These are phyloP conservation scores for Trichoderma asperellum DNA, from an alignment of 2,329 filamentous ascomycete genomes.

Conservation along the genomic window DNA sequence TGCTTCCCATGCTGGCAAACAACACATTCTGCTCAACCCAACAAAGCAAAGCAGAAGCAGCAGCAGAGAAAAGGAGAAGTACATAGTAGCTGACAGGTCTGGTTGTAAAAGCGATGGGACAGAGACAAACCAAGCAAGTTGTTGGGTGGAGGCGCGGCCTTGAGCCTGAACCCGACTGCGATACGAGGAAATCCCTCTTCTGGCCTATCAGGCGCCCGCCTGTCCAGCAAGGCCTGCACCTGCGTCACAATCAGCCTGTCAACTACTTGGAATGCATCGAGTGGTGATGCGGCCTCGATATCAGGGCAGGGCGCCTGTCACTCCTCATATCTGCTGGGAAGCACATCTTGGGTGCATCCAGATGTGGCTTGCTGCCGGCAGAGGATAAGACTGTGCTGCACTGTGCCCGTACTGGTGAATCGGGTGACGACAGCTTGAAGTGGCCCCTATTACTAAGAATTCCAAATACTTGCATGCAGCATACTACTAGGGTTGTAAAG, in stretches of 20 bases:
- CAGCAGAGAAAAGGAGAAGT: no score
- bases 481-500: not conserved
- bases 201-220: not conserved
- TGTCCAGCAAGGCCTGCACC: not conserved
- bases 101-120: not conserved
- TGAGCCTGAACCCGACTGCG: not conserved
- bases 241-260: not conserved
- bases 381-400: not conserved
- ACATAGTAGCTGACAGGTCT: not conserved
- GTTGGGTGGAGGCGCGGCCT: not conserved
- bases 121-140: not conserved
- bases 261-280: not conserved
- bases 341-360: no score
- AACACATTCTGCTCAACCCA: no score
- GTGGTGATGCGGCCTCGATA: no score
- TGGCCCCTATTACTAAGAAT: not conserved
- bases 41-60: no score
- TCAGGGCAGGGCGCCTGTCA: not conserved
- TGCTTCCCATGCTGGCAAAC: no score
- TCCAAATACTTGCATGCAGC: not conserved
- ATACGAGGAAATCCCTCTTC: not conserved
- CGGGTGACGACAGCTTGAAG: not conserved
- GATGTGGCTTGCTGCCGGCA: not conserved
- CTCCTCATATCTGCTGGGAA: not conserved
- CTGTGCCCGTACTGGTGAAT: not conserved